Base-by-base conservation (phyloP, 177 flowering plant genomes). In the Vitis hybrid region DNA sequence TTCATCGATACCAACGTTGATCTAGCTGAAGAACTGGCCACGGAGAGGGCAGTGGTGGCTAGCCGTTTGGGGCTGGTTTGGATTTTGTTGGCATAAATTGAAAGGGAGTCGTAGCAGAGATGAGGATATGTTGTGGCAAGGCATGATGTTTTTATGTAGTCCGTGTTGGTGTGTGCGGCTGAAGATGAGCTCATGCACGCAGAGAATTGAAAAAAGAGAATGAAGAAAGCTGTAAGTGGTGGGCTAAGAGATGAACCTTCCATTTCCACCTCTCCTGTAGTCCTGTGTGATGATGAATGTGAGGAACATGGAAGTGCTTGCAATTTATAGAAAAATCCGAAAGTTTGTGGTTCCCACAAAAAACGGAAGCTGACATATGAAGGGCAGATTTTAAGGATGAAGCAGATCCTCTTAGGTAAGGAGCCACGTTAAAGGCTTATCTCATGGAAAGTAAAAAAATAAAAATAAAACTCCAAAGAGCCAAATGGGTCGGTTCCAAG, bases 121-220 rank as follows among this genome's bases (percentile, higher is more conserved):
- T 48, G 60, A 14, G 75, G 79, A 49, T 79, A 79, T 10, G 26
- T 29, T 12, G 82, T 79, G 56, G 14, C 10, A n/a, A 15, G 20
- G 51, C 82, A 79, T 26, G 79, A 79, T 50, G 65, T 33, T 73
- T 66, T 66, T 14, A 79, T 75, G 73, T 62, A 81, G 6, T 70
- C 72, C 2, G 67, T 75, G 79, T 62, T 67, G 16, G 61, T 66
- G 18, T 51, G 50, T 1, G 60, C 22, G 2, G 70, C 57, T 60
- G 73, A 69, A 55, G 48, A 57, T 51, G 61, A 31, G 11, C 22
- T 66, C 31, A 7, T 11, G 61, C 2, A 16, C 50, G 59, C 20
- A 2, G 70, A 39, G 20, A 73, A 51, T 22, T 63, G 68, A 39
- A 39, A 39, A 39, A 39, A 39, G 64, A 68, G 60, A 48, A 69